Evolutionary conservation across 257 asterid genomes (phyloP).

Genomic region (Solanum pennellii): DNA sequence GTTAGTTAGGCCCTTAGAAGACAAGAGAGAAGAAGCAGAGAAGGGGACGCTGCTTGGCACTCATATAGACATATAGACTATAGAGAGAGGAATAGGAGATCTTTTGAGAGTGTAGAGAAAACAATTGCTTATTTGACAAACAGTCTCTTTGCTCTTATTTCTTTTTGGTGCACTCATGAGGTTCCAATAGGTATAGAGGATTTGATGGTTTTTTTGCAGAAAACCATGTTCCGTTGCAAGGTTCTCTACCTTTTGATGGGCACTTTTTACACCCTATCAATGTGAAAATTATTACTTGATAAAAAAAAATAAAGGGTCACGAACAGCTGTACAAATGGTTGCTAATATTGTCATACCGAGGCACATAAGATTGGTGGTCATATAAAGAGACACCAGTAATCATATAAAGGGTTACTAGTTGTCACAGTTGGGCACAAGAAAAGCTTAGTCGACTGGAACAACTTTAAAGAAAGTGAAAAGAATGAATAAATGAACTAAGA

Average conservation of each 20-base stretch:
- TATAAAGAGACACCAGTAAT: background rate
- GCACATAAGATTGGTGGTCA: background rate
- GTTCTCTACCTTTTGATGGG: background rate
- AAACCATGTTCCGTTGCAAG: background rate
- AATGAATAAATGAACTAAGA: background rate
- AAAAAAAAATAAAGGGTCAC: background rate
- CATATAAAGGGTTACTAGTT: background rate
- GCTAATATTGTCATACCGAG: background rate
- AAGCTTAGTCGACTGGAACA: background rate
- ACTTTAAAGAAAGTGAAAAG: background rate
- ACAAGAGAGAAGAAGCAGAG: background rate
- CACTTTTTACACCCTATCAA: background rate
- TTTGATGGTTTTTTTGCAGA: background rate
- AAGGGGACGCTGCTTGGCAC: background rate
- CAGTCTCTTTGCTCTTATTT: background rate
- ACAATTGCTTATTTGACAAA: background rate
- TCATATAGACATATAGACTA: background rate
- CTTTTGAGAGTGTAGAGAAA: background rate
- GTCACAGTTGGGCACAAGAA: background rate
- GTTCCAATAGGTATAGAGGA: background rate
- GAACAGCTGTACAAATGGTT: background rate
- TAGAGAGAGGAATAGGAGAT: background rate
- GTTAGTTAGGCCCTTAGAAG: background rate
- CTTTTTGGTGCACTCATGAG: background rate
- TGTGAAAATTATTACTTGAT: background rate